Conservation (phyloP, 2,329 filamentous ascomycete species). For the Colletotrichum godetiae region DNA sequence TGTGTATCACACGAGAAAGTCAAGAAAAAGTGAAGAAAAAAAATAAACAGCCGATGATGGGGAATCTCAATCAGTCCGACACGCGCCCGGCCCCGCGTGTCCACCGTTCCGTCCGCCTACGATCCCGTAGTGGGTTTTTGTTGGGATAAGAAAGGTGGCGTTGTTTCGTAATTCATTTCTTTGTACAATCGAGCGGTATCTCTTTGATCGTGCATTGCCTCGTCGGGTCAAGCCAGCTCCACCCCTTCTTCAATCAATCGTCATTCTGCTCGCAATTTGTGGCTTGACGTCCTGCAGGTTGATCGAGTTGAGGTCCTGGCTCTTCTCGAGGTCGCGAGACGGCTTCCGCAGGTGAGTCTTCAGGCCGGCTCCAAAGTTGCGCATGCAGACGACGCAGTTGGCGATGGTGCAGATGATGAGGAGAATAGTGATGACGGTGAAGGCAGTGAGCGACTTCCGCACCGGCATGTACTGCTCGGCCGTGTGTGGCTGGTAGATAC, state of each 20-base stretch:
- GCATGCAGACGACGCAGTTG: constrained; percentile 87
- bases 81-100: constrained; percentile 34
- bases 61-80: constrained; percentile 36
- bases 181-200: constrained; percentile 35
- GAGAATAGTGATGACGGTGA: constrained; percentile 91
- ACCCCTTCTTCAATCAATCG: constrained; percentile 62
- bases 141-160: constrained; percentile 26
- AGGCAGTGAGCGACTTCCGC: constrained; percentile 87
- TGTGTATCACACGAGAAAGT: constrained; percentile 28
- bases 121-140: constrained; percentile 16
- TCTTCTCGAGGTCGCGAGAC: constrained; percentile 60
- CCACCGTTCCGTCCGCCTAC: constrained; percentile 25
- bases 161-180: constrained; percentile 38
- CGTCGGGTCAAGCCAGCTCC: constrained; percentile 30
- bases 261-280: constrained; percentile 67
- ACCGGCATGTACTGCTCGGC: constrained; percentile 78
- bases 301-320: constrained; percentile 67
- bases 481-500: constrained; percentile 83
- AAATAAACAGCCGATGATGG: constrained; percentile 35
- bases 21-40: constrained; percentile 28
- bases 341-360: constrained; percentile 82
- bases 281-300: constrained; percentile 68
- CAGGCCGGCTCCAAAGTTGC: constrained; percentile 90
- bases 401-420: constrained; percentile 89
- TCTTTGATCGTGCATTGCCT: constrained; percentile 32